phyloP scores from a whole-genome alignment of 192 early-diverging fungal species.

The Coemansia sp. region DNA sequence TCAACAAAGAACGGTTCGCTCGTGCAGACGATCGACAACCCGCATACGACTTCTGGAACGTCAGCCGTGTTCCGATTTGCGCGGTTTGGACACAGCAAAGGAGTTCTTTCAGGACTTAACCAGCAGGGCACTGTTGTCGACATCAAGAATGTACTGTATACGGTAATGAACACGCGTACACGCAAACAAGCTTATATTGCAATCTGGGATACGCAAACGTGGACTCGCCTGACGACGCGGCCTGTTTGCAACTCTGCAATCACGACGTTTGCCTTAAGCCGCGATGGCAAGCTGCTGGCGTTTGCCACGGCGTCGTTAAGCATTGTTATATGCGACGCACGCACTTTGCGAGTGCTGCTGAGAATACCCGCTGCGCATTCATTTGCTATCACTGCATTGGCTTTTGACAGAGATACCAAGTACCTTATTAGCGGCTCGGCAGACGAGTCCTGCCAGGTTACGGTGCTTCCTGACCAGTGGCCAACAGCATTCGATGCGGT shows the following conservation, averaged over 20 bases:
- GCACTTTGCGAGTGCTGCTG: constrained; percentile 56
- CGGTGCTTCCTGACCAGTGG: constrained; percentile 56
- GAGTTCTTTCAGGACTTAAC: background rate
- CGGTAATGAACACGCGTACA: constrained; percentile 47
- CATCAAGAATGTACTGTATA: constrained; percentile 29
- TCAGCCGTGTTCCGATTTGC: constrained; percentile 40
- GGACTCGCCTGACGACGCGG: constrained; percentile 23
- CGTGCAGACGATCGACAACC: constrained; percentile 39
- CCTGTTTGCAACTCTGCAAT: constrained; percentile 31
- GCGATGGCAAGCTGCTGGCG: constrained; percentile 66
- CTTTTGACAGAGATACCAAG: constrained; percentile 64
- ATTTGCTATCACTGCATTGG: constrained; percentile 77
- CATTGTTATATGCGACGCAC: constrained; percentile 64
- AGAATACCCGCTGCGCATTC: constrained; percentile 68
- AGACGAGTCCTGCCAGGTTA: constrained; percentile 68
- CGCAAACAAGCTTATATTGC: constrained; percentile 45
- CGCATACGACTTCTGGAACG: constrained; percentile 27
- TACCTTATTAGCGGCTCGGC: constrained; percentile 77
- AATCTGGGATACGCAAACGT: constrained; percentile 31
- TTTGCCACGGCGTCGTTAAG: constrained; percentile 72
- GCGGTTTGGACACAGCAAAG: constrained; percentile 25
- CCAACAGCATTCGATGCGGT: constrained; percentile 26
- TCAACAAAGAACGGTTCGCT: constrained; percentile 14
- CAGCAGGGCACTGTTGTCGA: background rate
- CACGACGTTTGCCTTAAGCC: constrained; percentile 54